phyloP scores from a whole-genome alignment of 257 asterid species.

The Coffea eugenioides region DNA sequence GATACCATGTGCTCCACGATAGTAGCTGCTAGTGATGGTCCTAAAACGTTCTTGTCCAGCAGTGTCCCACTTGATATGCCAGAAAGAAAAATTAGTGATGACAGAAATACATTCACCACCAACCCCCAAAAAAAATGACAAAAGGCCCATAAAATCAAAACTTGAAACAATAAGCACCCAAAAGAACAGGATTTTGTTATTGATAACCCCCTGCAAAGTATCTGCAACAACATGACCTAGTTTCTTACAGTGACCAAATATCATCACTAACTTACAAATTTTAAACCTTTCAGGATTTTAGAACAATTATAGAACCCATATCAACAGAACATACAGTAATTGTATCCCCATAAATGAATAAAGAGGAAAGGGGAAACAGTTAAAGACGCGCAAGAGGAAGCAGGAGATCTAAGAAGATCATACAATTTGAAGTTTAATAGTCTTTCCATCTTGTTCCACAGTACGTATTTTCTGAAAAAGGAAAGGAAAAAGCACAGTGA shows the following conservation, averaged over 20 bases:
- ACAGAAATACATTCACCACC: not conserved
- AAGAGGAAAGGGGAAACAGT: not conserved
- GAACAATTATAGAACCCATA: not conserved
- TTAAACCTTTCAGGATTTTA: not conserved
- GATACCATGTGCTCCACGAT: slow-evolving; percentile 59
- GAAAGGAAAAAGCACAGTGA: not conserved
- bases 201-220: not conserved
- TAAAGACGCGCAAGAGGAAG: not conserved
- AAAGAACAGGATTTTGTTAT: not conserved
- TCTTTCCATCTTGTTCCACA: slow-evolving; percentile 49
- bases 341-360: not conserved
- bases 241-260: not conserved
- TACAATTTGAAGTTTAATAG: slow-evolving; percentile 47
- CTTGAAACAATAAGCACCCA: not conserved
- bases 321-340: not conserved
- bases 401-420: slow-evolving; percentile 10
- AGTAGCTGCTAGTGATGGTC: slow-evolving; percentile 62
- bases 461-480: slow-evolving; percentile 41
- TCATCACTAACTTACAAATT: not conserved
- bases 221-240: not conserved
- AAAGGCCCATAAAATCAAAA: not conserved
- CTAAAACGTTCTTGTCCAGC: slow-evolving; percentile 63
- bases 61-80: slow-evolving; percentile 46
- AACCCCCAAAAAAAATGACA: not conserved
- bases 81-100: slow-evolving; percentile 8